Base-by-base conservation (phyloP, 306 rosid genomes). In the Rosa multiflora region DNA sequence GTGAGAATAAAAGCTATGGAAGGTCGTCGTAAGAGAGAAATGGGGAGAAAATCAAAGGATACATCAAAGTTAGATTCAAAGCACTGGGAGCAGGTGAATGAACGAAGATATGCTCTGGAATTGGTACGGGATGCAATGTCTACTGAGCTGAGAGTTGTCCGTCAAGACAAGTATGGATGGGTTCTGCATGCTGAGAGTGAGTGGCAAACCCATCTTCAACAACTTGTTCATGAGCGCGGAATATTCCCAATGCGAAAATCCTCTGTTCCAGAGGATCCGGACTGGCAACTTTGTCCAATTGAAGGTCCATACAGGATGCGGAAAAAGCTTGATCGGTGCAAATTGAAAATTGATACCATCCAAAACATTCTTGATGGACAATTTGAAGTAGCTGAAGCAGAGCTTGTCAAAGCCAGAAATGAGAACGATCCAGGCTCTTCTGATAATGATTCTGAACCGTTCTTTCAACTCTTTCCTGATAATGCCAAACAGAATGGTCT, bases 131-230 rank as follows among this genome's bases (percentile, higher is more conserved):
- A 96, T 82, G 79, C 96, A 73, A 90, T 96, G 98, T 89, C 99
- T 73, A 90, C 99, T 7, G 99, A 90, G 88, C 85, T 96, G 85
- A 93, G 98, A 88, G 97, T 96, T 83, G 97, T 96, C 69, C 92
- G 99, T 86, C 99, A 96, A 79, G 98, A 96, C 84, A 96, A 96
- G 85, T 96, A 96, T 81, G 99, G 99, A 48, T 96, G 99, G 99
- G 90, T 96, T 91, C 91, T 96, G 71, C 99, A 96, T 87, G 99
- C 99, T 67, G 99, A 96, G 92, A 96, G 99, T 66, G 97, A 90
- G 89, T 96, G 99, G 99, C 94, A 91, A 83, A 88, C 90, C 79
- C 97, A 90, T 91, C 94, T 96, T 35, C 97, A 96, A 80, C 91
- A 96, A 80, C 99, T 96, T 85, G 92, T 96, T 69, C 99, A 93